phyloP scores from a whole-genome alignment of 1,284 basidiomycete genomes.

The Ustilago curta region DNA sequence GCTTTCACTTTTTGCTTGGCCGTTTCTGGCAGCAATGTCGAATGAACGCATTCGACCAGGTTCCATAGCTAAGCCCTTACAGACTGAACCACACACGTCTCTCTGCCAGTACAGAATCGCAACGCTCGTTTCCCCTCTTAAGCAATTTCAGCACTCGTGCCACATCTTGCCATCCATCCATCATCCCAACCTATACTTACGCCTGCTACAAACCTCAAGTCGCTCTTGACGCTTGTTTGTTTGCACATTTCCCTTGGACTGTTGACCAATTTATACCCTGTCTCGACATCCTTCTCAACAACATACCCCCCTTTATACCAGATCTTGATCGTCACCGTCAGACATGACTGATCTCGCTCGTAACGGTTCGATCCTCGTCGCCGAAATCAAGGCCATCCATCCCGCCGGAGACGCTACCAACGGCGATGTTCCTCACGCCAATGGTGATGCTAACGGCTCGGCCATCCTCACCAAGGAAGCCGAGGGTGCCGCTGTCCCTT shows the following conservation, averaged over 20 bases:
- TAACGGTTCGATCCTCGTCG: slow-evolving; percentile 50
- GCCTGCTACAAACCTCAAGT: neutral
- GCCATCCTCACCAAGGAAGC: slow-evolving; percentile 11
- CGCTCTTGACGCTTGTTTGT: neutral
- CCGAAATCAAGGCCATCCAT: slow-evolving; percentile 53
- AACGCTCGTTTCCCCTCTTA: neutral
- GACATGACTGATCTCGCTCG: slow-evolving; percentile 49
- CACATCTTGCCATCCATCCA: slow-evolving; percentile 19
- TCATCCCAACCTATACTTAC: neutral
- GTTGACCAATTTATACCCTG: slow-evolving; percentile 7
- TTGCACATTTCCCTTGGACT: neutral
- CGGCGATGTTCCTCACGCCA: slow-evolving; percentile 12
- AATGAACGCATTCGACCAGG: slow-evolving; percentile 39
- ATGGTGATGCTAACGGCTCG: slow-evolving; percentile 17
- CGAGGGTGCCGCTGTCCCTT: slow-evolving; percentile 16
- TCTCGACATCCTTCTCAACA: neutral
- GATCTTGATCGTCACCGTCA: slow-evolving; percentile 22
- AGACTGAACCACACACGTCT: too few relatives aligned
- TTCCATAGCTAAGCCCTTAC: slow-evolving; percentile 18
- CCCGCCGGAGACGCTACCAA: slow-evolving; percentile 14
- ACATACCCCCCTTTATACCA: slow-evolving; percentile 18
- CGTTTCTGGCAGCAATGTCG: slow-evolving; percentile 11
- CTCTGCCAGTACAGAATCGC: neutral
- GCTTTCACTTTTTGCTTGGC: neutral
- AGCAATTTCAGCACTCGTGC: neutral